Percentiles rank a stretch among this genome's conserved stretches.
These are phyloP conservation scores for Prunus mira DNA, from an alignment of 306 rosid species.

Conservation along the genomic window DNA sequence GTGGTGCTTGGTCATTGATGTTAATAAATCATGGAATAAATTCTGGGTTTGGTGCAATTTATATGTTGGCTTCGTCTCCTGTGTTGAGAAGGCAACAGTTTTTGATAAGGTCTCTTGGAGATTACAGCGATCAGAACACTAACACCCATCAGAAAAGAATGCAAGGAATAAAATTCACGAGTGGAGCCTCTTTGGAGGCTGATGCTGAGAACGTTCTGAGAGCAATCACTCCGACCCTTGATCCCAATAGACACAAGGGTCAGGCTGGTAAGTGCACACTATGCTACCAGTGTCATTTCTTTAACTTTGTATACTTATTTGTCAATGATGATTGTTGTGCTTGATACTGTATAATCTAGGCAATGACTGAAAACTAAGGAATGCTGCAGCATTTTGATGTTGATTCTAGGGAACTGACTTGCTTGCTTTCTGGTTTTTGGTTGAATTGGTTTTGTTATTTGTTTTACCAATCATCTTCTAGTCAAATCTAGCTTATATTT, in stretches of 20 bases:
- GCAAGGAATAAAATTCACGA: conserved; percentile 34
- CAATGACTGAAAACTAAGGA: not conserved
- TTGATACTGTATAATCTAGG: not conserved
- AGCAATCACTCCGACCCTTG: conserved; percentile 72
- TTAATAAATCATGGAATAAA: conserved; percentile 46
- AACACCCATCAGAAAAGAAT: conserved; percentile 23
- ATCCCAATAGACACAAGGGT: conserved; percentile 69
- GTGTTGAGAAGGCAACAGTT: conserved; percentile 70
- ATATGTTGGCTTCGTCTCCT: conserved; percentile 55
- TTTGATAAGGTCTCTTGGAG: conserved; percentile 62
- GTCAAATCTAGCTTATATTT: not conserved
- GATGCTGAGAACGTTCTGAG: conserved; percentile 59
- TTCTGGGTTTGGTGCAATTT: conserved; percentile 46
- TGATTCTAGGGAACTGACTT: conserved; percentile 1
- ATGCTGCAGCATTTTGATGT: not conserved
- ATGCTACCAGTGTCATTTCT: not conserved
- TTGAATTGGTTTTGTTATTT: not conserved
- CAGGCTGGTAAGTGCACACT: conserved; percentile 61
- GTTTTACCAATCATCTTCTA: not conserved
- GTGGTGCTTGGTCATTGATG: conserved; percentile 38
- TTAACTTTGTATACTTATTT: not conserved
- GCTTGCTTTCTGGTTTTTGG: not conserved
- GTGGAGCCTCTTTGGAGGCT: conserved; percentile 41
- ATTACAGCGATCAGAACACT: conserved; percentile 21
- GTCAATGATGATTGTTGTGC: not conserved